phyloP scores from a whole-genome alignment of 192 early-diverging fungal species.

The Backusella mclennaniae region DNA sequence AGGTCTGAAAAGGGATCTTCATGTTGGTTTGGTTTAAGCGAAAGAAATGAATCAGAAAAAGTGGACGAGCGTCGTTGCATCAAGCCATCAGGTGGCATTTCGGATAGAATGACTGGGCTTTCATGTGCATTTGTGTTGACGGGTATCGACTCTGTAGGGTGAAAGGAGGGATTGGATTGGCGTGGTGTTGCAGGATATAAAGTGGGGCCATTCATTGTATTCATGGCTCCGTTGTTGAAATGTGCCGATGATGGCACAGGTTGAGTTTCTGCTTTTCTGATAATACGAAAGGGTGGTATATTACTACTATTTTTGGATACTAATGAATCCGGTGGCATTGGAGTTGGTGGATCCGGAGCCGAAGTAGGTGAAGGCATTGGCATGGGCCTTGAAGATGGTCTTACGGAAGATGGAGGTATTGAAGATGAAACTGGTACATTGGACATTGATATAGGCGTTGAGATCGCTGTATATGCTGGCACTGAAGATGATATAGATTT shows the following conservation, averaged over 20 bases:
- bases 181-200: neutral
- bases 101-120: neutral
- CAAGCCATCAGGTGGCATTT: neutral
- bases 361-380: neutral
- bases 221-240: neutral
- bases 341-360: neutral
- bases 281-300: neutral
- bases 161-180: neutral
- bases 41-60: neutral
- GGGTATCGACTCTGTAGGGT: too few relatives aligned
- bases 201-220: neutral
- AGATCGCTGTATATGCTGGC: neutral
- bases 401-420: neutral
- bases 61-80: neutral
- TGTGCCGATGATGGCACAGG: neutral
- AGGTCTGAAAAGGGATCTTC: neutral
- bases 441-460: neutral
- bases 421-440: too few relatives aligned
- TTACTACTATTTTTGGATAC: neutral
- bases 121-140: neutral
- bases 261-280: neutral
- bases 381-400: neutral
- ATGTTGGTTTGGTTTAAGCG: constrained; percentile 2
- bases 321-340: neutral
- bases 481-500: neutral